These are phyloP conservation scores for Microbotryomycetes sp. DNA, from an alignment of 1,284 basidiomycete genomes.

Conservation along the genomic window DNA sequence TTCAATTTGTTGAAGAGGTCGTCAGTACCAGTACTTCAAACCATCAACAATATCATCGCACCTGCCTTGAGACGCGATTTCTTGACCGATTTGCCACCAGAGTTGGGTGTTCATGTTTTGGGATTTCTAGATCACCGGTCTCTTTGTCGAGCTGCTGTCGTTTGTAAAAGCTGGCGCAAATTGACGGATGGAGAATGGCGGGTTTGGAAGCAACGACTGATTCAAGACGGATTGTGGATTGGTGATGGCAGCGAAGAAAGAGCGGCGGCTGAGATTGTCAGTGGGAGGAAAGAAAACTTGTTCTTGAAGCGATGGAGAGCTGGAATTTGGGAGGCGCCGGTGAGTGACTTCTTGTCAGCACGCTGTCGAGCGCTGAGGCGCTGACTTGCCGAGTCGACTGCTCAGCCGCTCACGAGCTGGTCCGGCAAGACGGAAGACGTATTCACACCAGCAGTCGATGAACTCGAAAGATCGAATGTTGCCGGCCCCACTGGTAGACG, in stretches of 20 bases:
- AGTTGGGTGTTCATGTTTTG: constrained; percentile 72
- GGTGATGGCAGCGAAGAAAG: constrained; percentile 56
- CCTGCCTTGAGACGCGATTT: constrained; percentile 82
- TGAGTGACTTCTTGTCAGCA: no score
- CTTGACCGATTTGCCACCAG: constrained; percentile 72
- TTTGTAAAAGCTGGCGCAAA: constrained; percentile 70
- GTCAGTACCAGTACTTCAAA: constrained; percentile 71
- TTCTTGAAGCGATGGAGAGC: constrained; percentile 33
- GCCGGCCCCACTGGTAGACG: constrained; percentile 3
- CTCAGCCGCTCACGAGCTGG: constrained; percentile 8
- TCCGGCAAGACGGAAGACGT: constrained; percentile 19
- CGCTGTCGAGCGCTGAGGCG: no score
- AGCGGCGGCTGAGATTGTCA: constrained; percentile 30
- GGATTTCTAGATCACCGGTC: constrained; percentile 67
- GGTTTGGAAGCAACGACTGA: constrained; percentile 73
- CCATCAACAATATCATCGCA: constrained; percentile 70
- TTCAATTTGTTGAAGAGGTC: constrained; percentile 76
- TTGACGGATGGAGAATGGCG: constrained; percentile 77
- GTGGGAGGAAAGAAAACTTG: constrained; percentile 22
- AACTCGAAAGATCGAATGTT: neutral
- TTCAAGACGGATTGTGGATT: constrained; percentile 73
- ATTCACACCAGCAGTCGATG: constrained; percentile 1
- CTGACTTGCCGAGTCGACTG: neutral
- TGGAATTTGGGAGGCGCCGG: constrained; percentile 31
- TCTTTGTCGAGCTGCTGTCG: constrained; percentile 69